These are phyloP conservation scores for Alternaria arbusti DNA, from an alignment of 2,329 filamentous ascomycete genomes.

Conservation along the genomic window DNA sequence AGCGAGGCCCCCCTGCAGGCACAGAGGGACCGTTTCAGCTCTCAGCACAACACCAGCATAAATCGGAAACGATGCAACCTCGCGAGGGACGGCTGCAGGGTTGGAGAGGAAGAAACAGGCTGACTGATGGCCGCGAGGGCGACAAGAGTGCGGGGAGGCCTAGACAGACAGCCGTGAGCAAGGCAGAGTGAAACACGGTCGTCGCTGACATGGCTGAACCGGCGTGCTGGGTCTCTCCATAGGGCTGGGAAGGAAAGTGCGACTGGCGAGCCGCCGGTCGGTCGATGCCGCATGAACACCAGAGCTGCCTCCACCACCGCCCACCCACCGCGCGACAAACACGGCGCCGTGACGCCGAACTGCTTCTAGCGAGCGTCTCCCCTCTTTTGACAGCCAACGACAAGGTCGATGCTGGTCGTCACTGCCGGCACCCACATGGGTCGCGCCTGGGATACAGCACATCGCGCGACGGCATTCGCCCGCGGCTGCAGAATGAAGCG, in stretches of 20 bases:
- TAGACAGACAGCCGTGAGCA: slow-evolving; percentile 6
- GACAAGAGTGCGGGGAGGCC: slow-evolving; percentile 24
- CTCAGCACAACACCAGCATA: slow-evolving; percentile 7
- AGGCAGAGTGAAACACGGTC: slow-evolving; percentile 29
- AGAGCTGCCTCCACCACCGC: slow-evolving; percentile 1
- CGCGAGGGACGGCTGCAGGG: slow-evolving; percentile 8
- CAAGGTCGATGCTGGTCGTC: slow-evolving; percentile 4
- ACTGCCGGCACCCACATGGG: slow-evolving; percentile 4
- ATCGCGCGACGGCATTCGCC: slow-evolving; percentile 11
- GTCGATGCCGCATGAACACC: slow-evolving; percentile 17
- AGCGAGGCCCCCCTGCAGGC: slow-evolving; percentile 4
- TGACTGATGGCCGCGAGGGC: slow-evolving; percentile 16
- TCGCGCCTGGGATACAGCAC: not conserved
- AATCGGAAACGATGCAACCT: slow-evolving; percentile 14
- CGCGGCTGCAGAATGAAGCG: slow-evolving; percentile 5
- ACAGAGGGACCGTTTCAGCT: slow-evolving; percentile 8
- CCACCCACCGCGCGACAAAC: slow-evolving; percentile 1
- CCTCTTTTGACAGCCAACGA: not conserved
- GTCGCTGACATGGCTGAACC: slow-evolving; percentile 33
- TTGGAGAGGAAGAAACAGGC: slow-evolving; percentile 10
- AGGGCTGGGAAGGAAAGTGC: slow-evolving; percentile 19
- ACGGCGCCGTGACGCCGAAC: not conserved
- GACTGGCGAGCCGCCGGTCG: slow-evolving; percentile 10
- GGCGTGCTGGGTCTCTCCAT: slow-evolving; percentile 22
- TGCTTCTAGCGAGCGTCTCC: slow-evolving; percentile 3